Percentiles rank a stretch among this genome's conserved stretches.
Conservation (phyloP, 2,329 filamentous ascomycete species). For the Aspergillus hortae region DNA sequence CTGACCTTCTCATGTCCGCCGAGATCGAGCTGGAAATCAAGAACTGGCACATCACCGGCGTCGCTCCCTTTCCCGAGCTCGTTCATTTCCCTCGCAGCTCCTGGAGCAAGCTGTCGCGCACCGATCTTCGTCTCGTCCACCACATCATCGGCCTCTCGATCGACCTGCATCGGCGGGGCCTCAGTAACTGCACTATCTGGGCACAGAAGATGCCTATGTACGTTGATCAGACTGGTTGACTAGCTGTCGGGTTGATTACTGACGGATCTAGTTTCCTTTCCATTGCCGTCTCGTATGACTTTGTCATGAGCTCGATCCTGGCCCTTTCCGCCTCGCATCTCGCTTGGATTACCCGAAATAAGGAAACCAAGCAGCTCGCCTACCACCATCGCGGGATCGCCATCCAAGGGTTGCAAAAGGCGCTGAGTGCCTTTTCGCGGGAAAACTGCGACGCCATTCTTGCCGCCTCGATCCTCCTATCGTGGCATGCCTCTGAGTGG, state of each 20-base stretch:
- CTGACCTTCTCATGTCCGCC: slow-evolving; percentile 76
- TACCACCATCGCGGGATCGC: slow-evolving; percentile 86
- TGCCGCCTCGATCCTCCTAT: slow-evolving; percentile 84
- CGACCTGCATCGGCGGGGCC: slow-evolving; percentile 72
- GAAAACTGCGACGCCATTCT: slow-evolving; percentile 88
- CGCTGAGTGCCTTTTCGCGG: slow-evolving; percentile 78
- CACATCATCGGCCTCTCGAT: slow-evolving; percentile 84
- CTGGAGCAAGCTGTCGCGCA: slow-evolving; percentile 68
- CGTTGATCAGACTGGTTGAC: background rate
- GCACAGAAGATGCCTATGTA: slow-evolving; percentile 89
- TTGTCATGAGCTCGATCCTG: slow-evolving; percentile 90
- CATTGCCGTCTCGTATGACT: slow-evolving; percentile 75
- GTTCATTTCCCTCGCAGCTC: slow-evolving; percentile 71
- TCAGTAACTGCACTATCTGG: slow-evolving; percentile 86
- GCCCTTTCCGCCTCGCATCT: slow-evolving; percentile 95
- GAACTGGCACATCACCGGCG: slow-evolving; percentile 77
- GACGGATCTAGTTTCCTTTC: slow-evolving; percentile 63
- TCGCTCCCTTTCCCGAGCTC: slow-evolving; percentile 81
- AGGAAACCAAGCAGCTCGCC: slow-evolving; percentile 79
- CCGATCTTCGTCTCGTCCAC: slow-evolving; percentile 84
- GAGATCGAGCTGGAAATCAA: slow-evolving; percentile 78
- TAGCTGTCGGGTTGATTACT: background rate
- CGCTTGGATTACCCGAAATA: slow-evolving; percentile 81
- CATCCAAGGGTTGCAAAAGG: slow-evolving; percentile 81
- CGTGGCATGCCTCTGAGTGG: slow-evolving; percentile 97